Base-by-base conservation (phyloP, 495 filamentous ascomycete genomes). In the Lentithecium fluviatile region DNA sequence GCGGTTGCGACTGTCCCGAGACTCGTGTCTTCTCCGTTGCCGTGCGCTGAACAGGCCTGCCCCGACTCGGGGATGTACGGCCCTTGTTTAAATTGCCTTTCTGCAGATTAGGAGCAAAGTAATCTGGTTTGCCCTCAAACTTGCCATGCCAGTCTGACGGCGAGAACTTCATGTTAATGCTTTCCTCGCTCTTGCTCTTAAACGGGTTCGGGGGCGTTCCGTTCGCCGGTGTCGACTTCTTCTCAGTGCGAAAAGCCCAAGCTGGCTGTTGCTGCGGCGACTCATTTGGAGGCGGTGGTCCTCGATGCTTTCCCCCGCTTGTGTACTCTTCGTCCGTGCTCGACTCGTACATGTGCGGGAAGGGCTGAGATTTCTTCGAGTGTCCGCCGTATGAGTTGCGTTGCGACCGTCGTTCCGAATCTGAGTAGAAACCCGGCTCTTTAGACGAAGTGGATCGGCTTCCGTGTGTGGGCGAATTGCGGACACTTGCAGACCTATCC, bases 151-250 rank as follows among this genome's bases (percentile, higher is more conserved):
- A 87, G 32, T 83, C 80, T 23, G 77, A 74, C 0, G 84, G 79
- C 11, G 81, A 82, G 68, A 88, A 89, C 47, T 80, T 85, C 29
- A 86, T 90, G 66, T 89, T 89, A 72, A 96, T 86, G 61, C 85
- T 84, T 65, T 90, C 88, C 32, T 85, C 78, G 68, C 85, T 91
- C 47, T 78, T 80, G 51, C 81, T 83, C 48, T 76, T 69, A 52
- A 81, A 77, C 15, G 42, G 19, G 20, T 52, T 59, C 13, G 61
- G 54, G 1, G 64, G 65, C 19, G 76, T 69, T 45, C 71, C 56
- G 13, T 73, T 70, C n/a, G 72, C 69, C 53, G 69, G 32, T 0
- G 11, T 42, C 12, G 12, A 43, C 20, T 26, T 36, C 10, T 45
- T 15, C 20, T 5, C 3, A 13, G 54, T 24, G 23, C 20, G 29